Conservation (phyloP, 331 rosid species). For the Arachis monticola region DNA sequence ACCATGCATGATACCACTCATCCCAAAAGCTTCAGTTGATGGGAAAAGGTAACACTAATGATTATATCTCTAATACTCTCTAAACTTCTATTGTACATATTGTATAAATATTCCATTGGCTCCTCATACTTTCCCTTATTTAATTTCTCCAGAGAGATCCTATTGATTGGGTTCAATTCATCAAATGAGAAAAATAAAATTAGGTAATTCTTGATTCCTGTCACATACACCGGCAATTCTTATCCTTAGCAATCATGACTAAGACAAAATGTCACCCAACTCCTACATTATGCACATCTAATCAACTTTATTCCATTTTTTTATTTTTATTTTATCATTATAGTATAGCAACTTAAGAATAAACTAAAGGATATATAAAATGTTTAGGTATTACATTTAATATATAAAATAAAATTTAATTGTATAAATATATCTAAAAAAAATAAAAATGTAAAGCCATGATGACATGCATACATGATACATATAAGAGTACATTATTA, state of each 20-base stretch:
- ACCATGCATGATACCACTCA: too few relatives aligned
- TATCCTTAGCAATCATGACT: background rate
- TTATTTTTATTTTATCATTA: background rate
- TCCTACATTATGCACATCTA: background rate
- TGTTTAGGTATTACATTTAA: background rate
- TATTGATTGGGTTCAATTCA: background rate
- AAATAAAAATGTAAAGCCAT: too few relatives aligned
- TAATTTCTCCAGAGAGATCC: slow-evolving; percentile 22
- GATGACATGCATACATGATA: too few relatives aligned
- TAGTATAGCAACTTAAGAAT: background rate
- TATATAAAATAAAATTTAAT: too few relatives aligned
- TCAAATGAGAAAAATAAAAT: background rate
- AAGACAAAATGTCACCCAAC: background rate
- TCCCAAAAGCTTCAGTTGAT: too few relatives aligned
- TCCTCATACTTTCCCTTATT: too few relatives aligned
- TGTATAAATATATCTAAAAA: too few relatives aligned
- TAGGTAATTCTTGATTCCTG: background rate
- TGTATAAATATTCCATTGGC: too few relatives aligned
- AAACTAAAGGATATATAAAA: background rate
- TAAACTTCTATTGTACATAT: too few relatives aligned
- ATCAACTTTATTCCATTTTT: background rate
- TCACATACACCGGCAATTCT: background rate
- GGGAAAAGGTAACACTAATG: too few relatives aligned
- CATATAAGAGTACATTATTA: too few relatives aligned
- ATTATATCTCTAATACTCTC: too few relatives aligned